Base-by-base conservation (phyloP, 192 early-diverging fungal species). In the Coemansia sp. region DNA sequence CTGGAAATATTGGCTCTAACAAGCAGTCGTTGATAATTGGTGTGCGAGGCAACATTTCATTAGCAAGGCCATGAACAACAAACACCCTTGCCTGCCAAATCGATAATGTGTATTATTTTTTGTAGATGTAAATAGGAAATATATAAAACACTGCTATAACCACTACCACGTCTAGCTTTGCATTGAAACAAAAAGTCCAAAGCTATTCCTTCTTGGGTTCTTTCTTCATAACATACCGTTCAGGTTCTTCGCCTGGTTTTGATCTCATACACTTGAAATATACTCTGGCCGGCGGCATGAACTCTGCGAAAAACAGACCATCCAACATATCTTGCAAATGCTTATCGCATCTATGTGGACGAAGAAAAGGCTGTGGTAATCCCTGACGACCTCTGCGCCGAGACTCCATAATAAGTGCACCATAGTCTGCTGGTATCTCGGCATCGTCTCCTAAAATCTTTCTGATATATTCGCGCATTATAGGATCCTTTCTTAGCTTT, bases 271-370 rank as follows among this genome's bases (percentile, higher is more conserved):
- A 74, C 33, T 35, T 66, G 14, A 64, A 63, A 19, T 67, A 74
- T 4, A 64, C 41, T 24, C 56, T 67, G 34, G 43, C 41, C 1
- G 72, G 42, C 44, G 39, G 43, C 64, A 55, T 64, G 23, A 26
- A 44, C 49, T 64, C 72, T 43, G 56, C 55, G 15, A 60, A 25
- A 17, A 74, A 67, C 6, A 74, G 53, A 14, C 72, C 64, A 27
- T 67, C 64, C 10, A 74, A 29, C 59, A 74, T 64, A 49, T 74
- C 72, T 30, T 74, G 62, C 42, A 74, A 39, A 27, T 74, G 71
- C 28, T 63, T 63, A 40, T 67, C 59, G 48, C 71, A 74, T 10
- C 71, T 48, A 45, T 74, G 71, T 28, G 71, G 71, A 36, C 51
- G 53, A 17, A 74, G 55, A 29, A 63, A 56, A 17, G 71, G 71